Conservation (phyloP, 768 basidiomycete species). For the Amanita pallidorosea region DNA sequence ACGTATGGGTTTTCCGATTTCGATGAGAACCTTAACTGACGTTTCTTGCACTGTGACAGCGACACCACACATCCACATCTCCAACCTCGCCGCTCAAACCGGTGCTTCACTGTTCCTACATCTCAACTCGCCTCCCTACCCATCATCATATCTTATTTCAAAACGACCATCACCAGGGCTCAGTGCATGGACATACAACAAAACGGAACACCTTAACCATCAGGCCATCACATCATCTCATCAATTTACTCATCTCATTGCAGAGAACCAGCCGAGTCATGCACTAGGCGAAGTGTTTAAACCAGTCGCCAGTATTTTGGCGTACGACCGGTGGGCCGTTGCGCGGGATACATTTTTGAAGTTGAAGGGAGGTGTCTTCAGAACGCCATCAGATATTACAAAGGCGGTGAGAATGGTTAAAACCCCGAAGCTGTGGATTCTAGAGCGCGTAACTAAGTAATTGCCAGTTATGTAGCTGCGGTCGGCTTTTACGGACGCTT, state of each 20-base stretch:
- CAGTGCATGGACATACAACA: constrained; percentile 62
- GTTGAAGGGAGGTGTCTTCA: background rate
- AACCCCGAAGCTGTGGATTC: constrained; percentile 11
- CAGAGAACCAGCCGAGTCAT: constrained; percentile 29
- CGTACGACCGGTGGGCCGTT: constrained; percentile 22
- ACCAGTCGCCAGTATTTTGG: constrained; percentile 29
- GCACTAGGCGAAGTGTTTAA: constrained; percentile 25
- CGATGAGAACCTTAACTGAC: background rate
- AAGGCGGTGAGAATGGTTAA: constrained; percentile 6
- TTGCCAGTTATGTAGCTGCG: too few species aligned
- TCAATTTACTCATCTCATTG: constrained; percentile 53
- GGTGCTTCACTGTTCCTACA: constrained; percentile 87
- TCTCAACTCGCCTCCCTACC: constrained; percentile 45
- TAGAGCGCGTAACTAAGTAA: constrained; percentile 7
- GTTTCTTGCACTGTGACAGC: background rate
- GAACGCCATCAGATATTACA: background rate
- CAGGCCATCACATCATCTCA: constrained; percentile 24
- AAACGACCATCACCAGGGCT: constrained; percentile 7
- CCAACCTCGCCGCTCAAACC: constrained; percentile 79
- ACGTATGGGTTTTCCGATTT: background rate
- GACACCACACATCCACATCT: constrained; percentile 57
- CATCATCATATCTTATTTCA: constrained; percentile 7
- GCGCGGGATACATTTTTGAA: background rate
- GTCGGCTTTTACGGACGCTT: too few species aligned
- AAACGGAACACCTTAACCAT: constrained; percentile 57